Conservation (phyloP, 129 eudicot species). For the Centrapalus pauciflorus region DNA sequence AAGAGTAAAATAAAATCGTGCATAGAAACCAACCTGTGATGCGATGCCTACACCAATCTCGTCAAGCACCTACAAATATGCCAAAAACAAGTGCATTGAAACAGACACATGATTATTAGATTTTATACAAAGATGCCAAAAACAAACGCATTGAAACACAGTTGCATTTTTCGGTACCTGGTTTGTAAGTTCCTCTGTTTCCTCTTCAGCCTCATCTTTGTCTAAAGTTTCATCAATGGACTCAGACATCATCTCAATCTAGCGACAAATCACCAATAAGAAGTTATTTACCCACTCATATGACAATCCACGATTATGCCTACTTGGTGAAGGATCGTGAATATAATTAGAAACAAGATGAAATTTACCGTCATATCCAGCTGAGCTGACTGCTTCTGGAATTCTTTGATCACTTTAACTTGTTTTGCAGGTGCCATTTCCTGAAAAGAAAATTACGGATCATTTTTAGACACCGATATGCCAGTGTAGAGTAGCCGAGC, state of each 20-base stretch:
- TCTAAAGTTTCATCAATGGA: constrained; percentile 93
- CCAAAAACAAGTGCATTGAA: too few species aligned
- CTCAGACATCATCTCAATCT: constrained; percentile 98
- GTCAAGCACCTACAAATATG: constrained; percentile 66
- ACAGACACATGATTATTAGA: too few species aligned
- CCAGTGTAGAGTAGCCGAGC: too few species aligned
- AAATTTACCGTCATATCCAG: constrained; percentile 83
- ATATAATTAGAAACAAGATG: background rate
- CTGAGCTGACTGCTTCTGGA: constrained; percentile 89
- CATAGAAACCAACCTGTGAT: constrained; percentile 67
- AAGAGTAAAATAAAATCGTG: background rate
- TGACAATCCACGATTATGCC: too few species aligned
- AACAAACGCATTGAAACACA: background rate
- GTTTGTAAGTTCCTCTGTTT: constrained; percentile 92
- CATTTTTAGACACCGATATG: background rate
- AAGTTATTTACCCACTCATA: too few species aligned
- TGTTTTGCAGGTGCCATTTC: constrained; percentile 95
- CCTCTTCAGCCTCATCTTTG: constrained; percentile 98
- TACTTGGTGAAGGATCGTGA: background rate
- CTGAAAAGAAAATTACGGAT: constrained; percentile 29
- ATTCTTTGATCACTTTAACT: constrained; percentile 70
- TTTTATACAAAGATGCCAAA: background rate
- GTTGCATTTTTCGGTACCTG: constrained; percentile 42
- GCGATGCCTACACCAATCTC: constrained; percentile 97
- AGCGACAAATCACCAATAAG: background rate